phyloP scores from a whole-genome alignment of 495 filamentous ascomycete genomes.

The Trichoderma gamsii region DNA sequence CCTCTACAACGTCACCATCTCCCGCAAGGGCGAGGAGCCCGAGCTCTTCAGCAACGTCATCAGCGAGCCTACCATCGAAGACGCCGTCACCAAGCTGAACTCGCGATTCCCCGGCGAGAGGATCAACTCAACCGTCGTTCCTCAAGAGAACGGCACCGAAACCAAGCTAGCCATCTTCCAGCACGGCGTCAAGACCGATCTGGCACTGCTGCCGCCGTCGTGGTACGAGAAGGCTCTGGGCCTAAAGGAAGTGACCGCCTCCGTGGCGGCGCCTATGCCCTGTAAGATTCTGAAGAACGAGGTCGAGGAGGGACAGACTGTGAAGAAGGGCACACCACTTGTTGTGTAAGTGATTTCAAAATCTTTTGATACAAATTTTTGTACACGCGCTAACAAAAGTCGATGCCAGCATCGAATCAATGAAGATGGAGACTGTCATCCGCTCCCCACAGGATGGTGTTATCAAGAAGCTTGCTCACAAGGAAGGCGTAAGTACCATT shows the following conservation, averaged over 20 bases:
- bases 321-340: slow-evolving; percentile 79
- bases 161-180: slow-evolving; percentile 77
- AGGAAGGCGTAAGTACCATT: slow-evolving; percentile 66
- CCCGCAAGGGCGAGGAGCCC: slow-evolving; percentile 35
- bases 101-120: slow-evolving; percentile 71
- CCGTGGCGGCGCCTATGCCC: slow-evolving; percentile 83
- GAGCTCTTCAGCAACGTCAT: slow-evolving; percentile 40
- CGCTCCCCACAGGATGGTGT: slow-evolving; percentile 78
- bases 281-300: slow-evolving; percentile 87
- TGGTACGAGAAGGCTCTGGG: slow-evolving; percentile 88
- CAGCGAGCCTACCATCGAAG: slow-evolving; percentile 27
- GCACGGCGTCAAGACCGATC: slow-evolving; percentile 66
- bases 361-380: not conserved
- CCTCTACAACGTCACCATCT: slow-evolving; percentile 60
- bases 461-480: slow-evolving; percentile 75
- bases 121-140: slow-evolving; percentile 72
- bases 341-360: slow-evolving; percentile 57
- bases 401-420: slow-evolving; percentile 71
- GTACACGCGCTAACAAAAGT: not conserved
- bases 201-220: slow-evolving; percentile 58
- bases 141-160: slow-evolving; percentile 43
- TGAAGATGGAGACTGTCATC: slow-evolving; percentile 99
- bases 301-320: slow-evolving; percentile 69
- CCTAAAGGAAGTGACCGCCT: slow-evolving; percentile 70
- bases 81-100: slow-evolving; percentile 32